Percentiles rank a stretch among this genome's conserved stretches.
Conservation (phyloP, 768 basidiomycete genomes). For the Kwoniella sp. region DNA sequence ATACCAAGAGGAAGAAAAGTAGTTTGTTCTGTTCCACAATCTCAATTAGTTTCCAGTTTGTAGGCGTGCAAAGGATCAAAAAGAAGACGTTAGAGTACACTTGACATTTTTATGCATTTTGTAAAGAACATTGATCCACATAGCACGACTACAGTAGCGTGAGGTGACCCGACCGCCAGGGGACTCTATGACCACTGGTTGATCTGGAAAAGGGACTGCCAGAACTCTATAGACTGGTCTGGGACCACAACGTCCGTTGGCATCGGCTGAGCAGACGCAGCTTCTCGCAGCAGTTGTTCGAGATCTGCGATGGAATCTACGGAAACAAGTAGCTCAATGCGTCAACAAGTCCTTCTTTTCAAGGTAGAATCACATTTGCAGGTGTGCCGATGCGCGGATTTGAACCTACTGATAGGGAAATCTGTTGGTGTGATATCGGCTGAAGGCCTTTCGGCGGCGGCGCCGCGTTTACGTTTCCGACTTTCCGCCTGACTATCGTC, state of each 20-base stretch:
- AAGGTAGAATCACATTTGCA: too few relatives aligned
- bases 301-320: constrained; percentile 18
- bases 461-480: constrained; percentile 10
- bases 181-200: constrained; percentile 7
- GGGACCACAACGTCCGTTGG: neutral
- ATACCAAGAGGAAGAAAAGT: constrained; percentile 12
- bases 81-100: too few relatives aligned
- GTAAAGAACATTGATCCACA: neutral
- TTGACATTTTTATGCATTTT: neutral
- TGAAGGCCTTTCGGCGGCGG: neutral
- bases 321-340: too few relatives aligned
- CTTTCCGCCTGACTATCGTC: constrained; percentile 15
- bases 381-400: neutral
- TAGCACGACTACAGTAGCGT: too few relatives aligned
- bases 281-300: constrained; percentile 17
- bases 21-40: neutral
- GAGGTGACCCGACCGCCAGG: too few relatives aligned
- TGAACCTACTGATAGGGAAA: neutral
- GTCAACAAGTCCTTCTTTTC: too few relatives aligned
- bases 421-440: neutral
- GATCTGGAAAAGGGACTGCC: constrained; percentile 24
- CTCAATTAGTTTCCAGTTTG: too few relatives aligned
- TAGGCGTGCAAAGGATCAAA: too few relatives aligned
- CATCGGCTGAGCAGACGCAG: neutral
- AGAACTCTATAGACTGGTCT: constrained; percentile 15